Percentiles rank a stretch among this genome's conserved stretches.
Evolutionary conservation across 208 protist species (phyloP).

Genomic region (Angomonas deanei): DNA sequence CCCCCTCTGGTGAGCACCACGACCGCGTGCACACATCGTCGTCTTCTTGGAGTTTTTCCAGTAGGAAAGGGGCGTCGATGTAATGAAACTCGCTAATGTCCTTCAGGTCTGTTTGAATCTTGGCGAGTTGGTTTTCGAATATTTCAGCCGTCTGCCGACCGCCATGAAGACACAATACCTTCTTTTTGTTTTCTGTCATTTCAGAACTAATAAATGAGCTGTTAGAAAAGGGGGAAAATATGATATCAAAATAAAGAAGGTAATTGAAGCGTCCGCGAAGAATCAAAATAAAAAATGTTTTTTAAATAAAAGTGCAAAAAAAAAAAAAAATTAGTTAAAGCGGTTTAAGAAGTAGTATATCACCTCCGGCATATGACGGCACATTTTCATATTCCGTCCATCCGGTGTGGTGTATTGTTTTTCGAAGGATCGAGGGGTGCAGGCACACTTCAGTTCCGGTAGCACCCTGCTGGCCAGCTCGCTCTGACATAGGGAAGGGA

Average conservation of each 20-base stretch:
- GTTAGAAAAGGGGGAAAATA: neutral
- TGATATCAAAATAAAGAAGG: neutral
- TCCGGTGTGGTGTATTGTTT: neutral
- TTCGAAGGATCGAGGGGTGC: neutral
- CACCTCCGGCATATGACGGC: constrained; percentile 6
- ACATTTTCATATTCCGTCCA: neutral
- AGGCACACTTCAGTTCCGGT: constrained; percentile 1
- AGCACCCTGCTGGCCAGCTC: neutral
- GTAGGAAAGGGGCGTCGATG: constrained; percentile 49
- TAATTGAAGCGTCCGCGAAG: neutral
- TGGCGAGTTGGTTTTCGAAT: constrained; percentile 76
- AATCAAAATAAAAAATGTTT: neutral
- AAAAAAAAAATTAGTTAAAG: neutral
- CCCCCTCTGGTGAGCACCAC: constrained; percentile 32
- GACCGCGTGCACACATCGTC: constrained; percentile 54
- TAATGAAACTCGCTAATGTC: constrained; percentile 51
- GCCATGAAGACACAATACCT: constrained; percentile 76
- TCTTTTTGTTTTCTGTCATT: constrained; percentile 18
- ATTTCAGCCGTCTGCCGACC: constrained; percentile 74
- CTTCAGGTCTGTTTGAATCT: constrained; percentile 28
- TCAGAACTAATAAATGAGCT: too few relatives aligned
- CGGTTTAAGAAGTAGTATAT: constrained; percentile 1
- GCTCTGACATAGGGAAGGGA: neutral
- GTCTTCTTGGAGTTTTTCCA: constrained; percentile 26
- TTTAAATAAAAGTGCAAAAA: neutral